Conservation (phyloP, 768 basidiomycete genomes). For the Rubroboletus pulcherrimus region DNA sequence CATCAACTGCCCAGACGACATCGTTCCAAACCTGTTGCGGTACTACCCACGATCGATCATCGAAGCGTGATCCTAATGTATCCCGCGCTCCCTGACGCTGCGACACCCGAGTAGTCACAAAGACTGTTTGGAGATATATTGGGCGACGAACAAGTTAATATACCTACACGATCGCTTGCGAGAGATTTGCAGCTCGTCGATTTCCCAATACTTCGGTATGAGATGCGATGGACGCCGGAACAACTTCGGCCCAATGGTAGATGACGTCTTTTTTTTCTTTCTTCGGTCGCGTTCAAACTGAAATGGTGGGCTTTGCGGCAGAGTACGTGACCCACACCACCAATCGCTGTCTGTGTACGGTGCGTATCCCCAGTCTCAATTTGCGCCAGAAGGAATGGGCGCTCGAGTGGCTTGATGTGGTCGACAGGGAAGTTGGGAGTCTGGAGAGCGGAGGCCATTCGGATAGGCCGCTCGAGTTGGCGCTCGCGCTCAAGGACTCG, state of each 20-base stretch:
- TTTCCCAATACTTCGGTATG: constrained; percentile 66
- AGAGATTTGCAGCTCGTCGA: constrained; percentile 50
- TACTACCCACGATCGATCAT: constrained; percentile 57
- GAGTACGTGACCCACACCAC: constrained; percentile 70
- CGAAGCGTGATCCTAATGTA: constrained; percentile 43
- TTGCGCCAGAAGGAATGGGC: constrained; percentile 47
- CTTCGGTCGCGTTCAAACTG: neutral
- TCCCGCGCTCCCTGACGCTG: constrained; percentile 37
- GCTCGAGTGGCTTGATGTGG: constrained; percentile 49
- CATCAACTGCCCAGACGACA: constrained; percentile 44
- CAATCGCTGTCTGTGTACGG: constrained; percentile 61
- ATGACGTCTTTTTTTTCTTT: constrained; percentile 3
- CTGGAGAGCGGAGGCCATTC: constrained; percentile 34
- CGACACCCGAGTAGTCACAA: constrained; percentile 41
- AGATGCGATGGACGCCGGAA: constrained; percentile 66
- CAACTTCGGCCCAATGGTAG: constrained; percentile 51
- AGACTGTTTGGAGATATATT: constrained; percentile 57
- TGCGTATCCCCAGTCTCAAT: constrained; percentile 48
- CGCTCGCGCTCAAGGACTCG: constrained; percentile 50
- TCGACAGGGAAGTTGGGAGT: constrained; percentile 43
- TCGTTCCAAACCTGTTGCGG: constrained; percentile 53
- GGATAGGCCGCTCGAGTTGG: constrained; percentile 31
- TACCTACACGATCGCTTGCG: constrained; percentile 62
- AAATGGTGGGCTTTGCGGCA: constrained; percentile 21
- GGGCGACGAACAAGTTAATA: constrained; percentile 60